Evolutionary conservation across 306 rosid species (phyloP).

Genomic region (Vicia villosa): DNA sequence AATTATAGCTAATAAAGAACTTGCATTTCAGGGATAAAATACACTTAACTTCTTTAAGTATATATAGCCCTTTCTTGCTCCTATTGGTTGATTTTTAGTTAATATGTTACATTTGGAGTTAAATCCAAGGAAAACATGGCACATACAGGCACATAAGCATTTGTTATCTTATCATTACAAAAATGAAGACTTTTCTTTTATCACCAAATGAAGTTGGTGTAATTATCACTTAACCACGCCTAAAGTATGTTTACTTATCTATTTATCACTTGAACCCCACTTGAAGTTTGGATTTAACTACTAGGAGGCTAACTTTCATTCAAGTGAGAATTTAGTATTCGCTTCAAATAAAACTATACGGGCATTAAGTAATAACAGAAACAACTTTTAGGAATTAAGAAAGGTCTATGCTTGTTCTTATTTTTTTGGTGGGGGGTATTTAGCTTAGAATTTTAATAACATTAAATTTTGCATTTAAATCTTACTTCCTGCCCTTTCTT

Average conservation of each 20-base stretch:
- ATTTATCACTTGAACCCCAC: neutral
- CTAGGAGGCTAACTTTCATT: neutral
- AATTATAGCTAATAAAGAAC: neutral
- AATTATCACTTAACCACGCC: neutral
- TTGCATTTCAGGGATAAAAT: neutral
- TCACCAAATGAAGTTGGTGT: neutral
- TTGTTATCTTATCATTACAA: neutral
- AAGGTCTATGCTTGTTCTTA: neutral
- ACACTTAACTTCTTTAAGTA: constrained; percentile 8
- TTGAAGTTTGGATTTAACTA: neutral
- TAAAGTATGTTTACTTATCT: neutral
- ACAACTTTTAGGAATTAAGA: neutral
- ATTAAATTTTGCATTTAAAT: constrained; percentile 29
- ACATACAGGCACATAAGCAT: neutral
- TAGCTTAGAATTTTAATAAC: constrained; percentile 1
- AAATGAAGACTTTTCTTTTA: neutral
- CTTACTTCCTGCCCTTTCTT: constrained; percentile 95
- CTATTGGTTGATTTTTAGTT: neutral
- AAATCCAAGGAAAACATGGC: constrained; percentile 11
- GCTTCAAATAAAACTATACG: neutral
- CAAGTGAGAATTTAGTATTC: neutral
- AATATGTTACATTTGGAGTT: neutral
- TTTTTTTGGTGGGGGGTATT: neutral
- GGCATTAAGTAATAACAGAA: neutral
- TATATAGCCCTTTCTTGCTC: constrained; percentile 1